These are phyloP conservation scores for Balakata baccata DNA, from an alignment of 345 rosid species.

Conservation along the genomic window DNA sequence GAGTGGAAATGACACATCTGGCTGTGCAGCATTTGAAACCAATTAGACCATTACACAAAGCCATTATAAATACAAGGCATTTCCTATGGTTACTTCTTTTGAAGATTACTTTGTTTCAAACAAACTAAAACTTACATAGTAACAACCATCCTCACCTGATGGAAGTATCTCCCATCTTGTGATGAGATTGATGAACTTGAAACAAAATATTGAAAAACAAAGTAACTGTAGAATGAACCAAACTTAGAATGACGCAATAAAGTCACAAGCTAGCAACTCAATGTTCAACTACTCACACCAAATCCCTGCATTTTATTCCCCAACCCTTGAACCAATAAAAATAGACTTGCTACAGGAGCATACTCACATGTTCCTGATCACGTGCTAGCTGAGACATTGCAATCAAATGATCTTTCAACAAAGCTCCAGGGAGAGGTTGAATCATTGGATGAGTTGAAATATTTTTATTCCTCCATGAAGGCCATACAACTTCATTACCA, in stretches of 20 bases:
- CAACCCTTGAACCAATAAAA: too few relatives aligned
- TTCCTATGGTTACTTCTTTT: too few relatives aligned
- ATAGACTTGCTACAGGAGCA: neutral
- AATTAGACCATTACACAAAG: constrained; percentile 26
- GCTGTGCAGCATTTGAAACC: constrained; percentile 54
- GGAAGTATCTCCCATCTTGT: too few relatives aligned
- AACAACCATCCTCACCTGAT: too few relatives aligned
- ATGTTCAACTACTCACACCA: neutral
- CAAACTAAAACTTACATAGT: too few relatives aligned
- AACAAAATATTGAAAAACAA: too few relatives aligned
- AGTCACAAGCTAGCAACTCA: neutral
- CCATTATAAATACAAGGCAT: neutral
- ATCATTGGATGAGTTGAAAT: constrained; percentile 67
- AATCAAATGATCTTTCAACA: constrained; percentile 80
- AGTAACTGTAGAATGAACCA: neutral
- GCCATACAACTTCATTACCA: constrained; percentile 90
- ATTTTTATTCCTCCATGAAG: constrained; percentile 90
- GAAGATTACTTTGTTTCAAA: too few relatives aligned
- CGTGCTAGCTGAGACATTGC: constrained; percentile 87
- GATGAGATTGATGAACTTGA: too few relatives aligned
- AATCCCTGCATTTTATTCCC: neutral
- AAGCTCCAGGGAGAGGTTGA: constrained; percentile 82
- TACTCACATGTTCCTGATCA: constrained; percentile 90
- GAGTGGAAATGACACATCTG: constrained; percentile 81
- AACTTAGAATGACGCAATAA: constrained; percentile 11